Base-by-base conservation (phyloP, 768 basidiomycete species). In the Kwoniella botswanensis region DNA sequence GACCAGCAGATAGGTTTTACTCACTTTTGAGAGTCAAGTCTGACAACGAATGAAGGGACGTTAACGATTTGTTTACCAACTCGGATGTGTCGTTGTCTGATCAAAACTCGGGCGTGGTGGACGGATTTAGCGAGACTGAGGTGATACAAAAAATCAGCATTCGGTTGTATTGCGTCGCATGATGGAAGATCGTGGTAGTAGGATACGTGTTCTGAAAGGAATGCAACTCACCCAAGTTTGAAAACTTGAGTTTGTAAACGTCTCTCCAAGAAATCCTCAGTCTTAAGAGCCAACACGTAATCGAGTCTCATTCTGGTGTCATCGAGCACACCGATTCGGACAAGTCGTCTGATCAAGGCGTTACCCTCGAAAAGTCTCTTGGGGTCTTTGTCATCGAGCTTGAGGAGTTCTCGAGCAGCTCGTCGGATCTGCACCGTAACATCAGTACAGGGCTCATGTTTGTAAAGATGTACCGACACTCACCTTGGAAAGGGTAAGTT, bases 251-350 rank as follows among this genome's bases (percentile, higher is more conserved):
- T 99, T 87, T 99, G 97, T 83, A 99, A 86, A 79, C 97, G 88
- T 81, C 97, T 89, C 88, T 99, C 97, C 91, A 99, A 92, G 91
- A 99, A 99, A 86, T 99, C 97, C 86, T 99, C 97, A 80, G 98
- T 90, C 88, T 98, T 98, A 80, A 98, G 88, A 65, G 96, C 97
- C 85, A 99, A 88, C 88, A 98, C 97, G 91, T 99, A 99, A 92
- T 99, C 97, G 86, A 99, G 93, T 86, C 96, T 90, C 97, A 99
- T 98, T 85, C 95, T 92, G 75, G 89, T 86, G 88, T 99, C 97
- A 85, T 98, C 97, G 85, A 99, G 92, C 88, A 99, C 97, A 88
- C 97, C 97, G 82, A 99, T 98, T 82, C 97, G 94, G 69, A 99
- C 96, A 78, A 99, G 92, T 85, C 96, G 80, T 68, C 79, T 77